Evolutionary conservation across 1,284 basidiomycete species (phyloP), one percentile per base, ranked within the genome.

Genomic region (Ceratobasidium papillatum): DNA sequence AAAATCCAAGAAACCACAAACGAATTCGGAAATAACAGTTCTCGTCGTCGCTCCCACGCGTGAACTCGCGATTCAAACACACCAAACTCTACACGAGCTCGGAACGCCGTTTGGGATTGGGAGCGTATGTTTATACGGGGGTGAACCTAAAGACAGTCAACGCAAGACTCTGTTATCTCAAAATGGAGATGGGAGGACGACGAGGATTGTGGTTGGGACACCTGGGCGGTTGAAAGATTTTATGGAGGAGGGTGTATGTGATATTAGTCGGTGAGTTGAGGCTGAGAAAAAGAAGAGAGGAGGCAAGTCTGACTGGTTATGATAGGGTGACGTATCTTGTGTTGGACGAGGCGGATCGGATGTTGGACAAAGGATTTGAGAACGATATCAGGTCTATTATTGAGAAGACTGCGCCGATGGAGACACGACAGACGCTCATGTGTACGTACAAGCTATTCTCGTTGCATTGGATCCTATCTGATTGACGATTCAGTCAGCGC

Each of bases 281-380:
- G 2, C 36, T 8, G 34, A 47, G 51, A 3, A 36, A 78, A 14
- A 76, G 27, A 0, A 19, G 11, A 14, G 7, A 51, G 47, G 52
- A 27, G 27, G 30, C n/a, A 8, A 69, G 54, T 25, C 71, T 74
- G 59, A 43, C 56, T 54, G 34, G 56, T 65, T 68, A 25, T 38
- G 38, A n/a, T 36, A 91, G 93, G 51, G 95, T 99, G 32, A 87
- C 90, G 64, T 99, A 96, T 85, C 86, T 99, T 19, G 97, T 99
- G 0, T 85, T 99, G 51, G 98, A 99, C 80, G 97, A 99, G 84
- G 97, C 97, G 1, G 97, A 99, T 84, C 88, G 97, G 59, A 99
- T 99, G 97, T 86, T 99, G 62, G 98, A 99, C 82, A 96, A 94
- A 80, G 98, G 98, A 0, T 99, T 99, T 82, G 98, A 99, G 84